These are phyloP conservation scores for Phytophthora crassamura DNA, from an alignment of 352 stramenopile species.

Conservation along the genomic window DNA sequence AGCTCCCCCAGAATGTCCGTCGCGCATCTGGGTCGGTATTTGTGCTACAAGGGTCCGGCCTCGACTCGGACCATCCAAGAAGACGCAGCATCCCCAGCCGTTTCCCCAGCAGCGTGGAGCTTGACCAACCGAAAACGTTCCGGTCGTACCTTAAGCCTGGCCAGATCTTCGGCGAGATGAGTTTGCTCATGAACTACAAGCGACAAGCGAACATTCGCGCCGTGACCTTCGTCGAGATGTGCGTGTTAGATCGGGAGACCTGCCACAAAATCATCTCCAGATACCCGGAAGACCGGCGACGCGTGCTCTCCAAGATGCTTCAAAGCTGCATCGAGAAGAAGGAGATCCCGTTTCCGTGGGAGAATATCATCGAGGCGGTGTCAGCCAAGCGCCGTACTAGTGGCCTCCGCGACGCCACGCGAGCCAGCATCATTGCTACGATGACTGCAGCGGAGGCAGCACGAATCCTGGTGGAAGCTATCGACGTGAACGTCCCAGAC, in stretches of 20 bases:
- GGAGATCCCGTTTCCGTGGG: conserved; percentile 16
- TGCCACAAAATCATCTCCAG: conserved; percentile 20
- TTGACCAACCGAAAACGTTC: not conserved
- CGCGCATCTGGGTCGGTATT: not conserved
- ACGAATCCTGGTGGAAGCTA: conserved; percentile 18
- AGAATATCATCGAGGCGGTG: conserved; percentile 15
- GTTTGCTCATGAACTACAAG: conserved; percentile 42
- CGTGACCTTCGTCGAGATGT: conserved; percentile 34
- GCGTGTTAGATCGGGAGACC: conserved; percentile 15
- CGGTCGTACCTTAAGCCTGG: conserved; percentile 9
- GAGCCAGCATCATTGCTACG: conserved; percentile 3
- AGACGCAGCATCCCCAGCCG: not conserved
- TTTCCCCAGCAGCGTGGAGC: not conserved
- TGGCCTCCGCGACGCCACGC: conserved; percentile 1
- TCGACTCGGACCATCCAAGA: not conserved
- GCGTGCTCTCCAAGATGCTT: conserved; percentile 20
- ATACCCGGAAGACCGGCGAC: conserved; percentile 20
- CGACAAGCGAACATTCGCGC: conserved; percentile 29
- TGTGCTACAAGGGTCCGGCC: not conserved
- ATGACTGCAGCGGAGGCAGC: conserved; percentile 8
- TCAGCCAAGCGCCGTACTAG: not conserved
- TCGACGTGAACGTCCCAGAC: conserved; percentile 19
- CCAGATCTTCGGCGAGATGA: conserved; percentile 43
- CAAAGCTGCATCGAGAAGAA: conserved; percentile 20
- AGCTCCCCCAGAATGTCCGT: no score